Conservation (phyloP, 1,284 basidiomycete genomes). For the Cerrena zonata region DNA sequence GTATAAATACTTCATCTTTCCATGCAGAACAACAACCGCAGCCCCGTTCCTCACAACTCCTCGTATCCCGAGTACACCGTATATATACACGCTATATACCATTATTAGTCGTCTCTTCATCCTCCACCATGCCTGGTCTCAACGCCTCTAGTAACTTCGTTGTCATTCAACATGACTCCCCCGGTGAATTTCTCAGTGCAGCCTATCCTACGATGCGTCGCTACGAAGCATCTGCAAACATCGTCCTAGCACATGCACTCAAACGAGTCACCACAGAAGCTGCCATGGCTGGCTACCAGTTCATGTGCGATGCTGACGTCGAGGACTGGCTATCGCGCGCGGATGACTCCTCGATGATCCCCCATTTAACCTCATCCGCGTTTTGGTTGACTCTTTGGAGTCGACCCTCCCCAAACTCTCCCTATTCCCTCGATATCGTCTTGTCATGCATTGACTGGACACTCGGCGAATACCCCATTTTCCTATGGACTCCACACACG, state of each 20-base stretch:
- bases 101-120: too few relatives aligned
- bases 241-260: constrained; percentile 47
- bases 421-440: constrained; percentile 39
- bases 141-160: constrained; percentile 21
- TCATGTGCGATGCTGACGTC: constrained; percentile 32
- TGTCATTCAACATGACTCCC: constrained; percentile 40
- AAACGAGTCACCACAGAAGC: constrained; percentile 36
- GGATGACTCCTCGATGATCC: constrained; percentile 17
- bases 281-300: constrained; percentile 33
- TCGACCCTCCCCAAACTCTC: constrained; percentile 21
- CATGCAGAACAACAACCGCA: too few relatives aligned
- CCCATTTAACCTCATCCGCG: constrained; percentile 20
- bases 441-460: constrained; percentile 42
- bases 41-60: too few relatives aligned
- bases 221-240: constrained; percentile 45
- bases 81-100: too few relatives aligned
- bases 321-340: constrained; percentile 20
- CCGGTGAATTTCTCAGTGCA: constrained; percentile 38
- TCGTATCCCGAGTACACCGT: too few relatives aligned
- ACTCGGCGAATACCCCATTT: constrained; percentile 45
- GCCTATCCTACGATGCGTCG: constrained; percentile 38
- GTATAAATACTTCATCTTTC: too few relatives aligned
- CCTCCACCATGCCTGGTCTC: constrained; percentile 29
- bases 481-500: constrained; percentile 41
- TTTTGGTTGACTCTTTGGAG: constrained; percentile 54